Conservation (phyloP, 768 basidiomycete genomes). For the Mycena polygramma region DNA sequence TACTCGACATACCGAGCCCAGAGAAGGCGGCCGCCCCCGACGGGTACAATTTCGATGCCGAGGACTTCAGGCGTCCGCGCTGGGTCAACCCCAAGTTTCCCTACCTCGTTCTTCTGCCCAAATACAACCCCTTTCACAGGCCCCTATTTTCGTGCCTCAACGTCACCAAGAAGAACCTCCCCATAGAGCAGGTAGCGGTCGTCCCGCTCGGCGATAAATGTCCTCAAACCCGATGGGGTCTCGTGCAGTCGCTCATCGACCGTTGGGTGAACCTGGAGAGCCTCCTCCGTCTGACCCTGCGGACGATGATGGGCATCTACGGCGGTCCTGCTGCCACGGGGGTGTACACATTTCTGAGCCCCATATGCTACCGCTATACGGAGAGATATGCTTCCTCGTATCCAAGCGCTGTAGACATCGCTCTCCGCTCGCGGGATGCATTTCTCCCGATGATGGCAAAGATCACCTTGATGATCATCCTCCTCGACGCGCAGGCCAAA, state of each 20-base stretch:
- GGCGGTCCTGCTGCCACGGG: slow-evolving; percentile 23
- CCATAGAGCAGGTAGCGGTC: slow-evolving; percentile 14
- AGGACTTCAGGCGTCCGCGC: slow-evolving; percentile 26
- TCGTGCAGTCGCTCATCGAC: slow-evolving; percentile 23
- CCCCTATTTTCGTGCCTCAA: slow-evolving; percentile 30
- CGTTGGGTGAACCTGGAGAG: slow-evolving; percentile 31
- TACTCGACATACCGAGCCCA: slow-evolving; percentile 27
- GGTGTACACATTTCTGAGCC: slow-evolving; percentile 13
- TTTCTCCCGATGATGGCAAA: slow-evolving; percentile 34
- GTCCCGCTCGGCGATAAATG: background rate
- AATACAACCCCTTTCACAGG: slow-evolving; percentile 27
- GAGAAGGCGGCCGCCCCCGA: slow-evolving; percentile 22
- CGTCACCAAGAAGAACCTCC: slow-evolving; percentile 18
- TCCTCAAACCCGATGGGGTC: slow-evolving; percentile 26
- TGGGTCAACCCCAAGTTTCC: slow-evolving; percentile 29
- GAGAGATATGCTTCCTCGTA: slow-evolving; percentile 20
- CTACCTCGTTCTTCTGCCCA: slow-evolving; percentile 30
- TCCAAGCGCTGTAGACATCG: slow-evolving; percentile 14
- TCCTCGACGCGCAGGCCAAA: slow-evolving; percentile 21
- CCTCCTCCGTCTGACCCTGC: slow-evolving; percentile 27
- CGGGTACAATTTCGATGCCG: slow-evolving; percentile 9
- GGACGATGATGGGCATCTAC: slow-evolving; percentile 21
- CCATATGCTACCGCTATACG: slow-evolving; percentile 29
- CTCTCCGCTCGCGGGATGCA: slow-evolving; percentile 30
- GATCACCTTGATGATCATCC: slow-evolving; percentile 26